Base-by-base conservation (phyloP, 352 stramenopile genomes). In the Lagenidium sp. region DNA sequence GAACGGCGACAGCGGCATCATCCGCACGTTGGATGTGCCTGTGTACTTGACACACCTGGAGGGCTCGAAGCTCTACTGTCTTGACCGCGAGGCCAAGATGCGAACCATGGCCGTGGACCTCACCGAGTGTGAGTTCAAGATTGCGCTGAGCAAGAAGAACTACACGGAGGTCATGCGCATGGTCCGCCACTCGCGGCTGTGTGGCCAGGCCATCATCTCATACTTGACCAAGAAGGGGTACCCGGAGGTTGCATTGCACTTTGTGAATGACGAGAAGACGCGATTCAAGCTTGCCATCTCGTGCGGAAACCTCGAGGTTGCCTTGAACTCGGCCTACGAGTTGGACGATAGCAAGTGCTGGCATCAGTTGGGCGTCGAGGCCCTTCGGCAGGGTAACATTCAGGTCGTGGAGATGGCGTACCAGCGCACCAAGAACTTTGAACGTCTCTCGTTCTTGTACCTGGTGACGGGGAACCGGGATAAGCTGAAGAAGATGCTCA, bases 181-280 rank as follows among this genome's bases (percentile, higher is more conserved):
- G 89, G 96, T 99, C 41, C 90, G 92, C 25, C 85, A 98, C 63
- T 96, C 85, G 51, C 85, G 90, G 26, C 72, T 99, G 13, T 99
- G 95, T 65, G 96, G 96, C 23, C 91, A 98, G 61, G 94, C 97
- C 18, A 99, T 99, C 63, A 98, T 99, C 49, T 94, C 90, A 23
- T 99, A 99, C 67, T 65, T 99, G 40, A 97, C 98, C 44, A 86
- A 95, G 31, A 99, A 99, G 68, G 97, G 97, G n/a, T 99, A 98
- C 65, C 96, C 96, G 3, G 96, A 99, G 57, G 96, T 99, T 18
- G 97, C 97, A 7, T 78, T 99, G 35, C 96, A 99, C 75, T 99
- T 99, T 71, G 97, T 99, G 25, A 95, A 95, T 44, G 96, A 99
- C 67, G 94, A 97, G 36, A 95, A 96, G 63, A 98, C 95, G 36